Conservation (phyloP, 2,329 filamentous ascomycete genomes). For the Lojkania enalia region DNA sequence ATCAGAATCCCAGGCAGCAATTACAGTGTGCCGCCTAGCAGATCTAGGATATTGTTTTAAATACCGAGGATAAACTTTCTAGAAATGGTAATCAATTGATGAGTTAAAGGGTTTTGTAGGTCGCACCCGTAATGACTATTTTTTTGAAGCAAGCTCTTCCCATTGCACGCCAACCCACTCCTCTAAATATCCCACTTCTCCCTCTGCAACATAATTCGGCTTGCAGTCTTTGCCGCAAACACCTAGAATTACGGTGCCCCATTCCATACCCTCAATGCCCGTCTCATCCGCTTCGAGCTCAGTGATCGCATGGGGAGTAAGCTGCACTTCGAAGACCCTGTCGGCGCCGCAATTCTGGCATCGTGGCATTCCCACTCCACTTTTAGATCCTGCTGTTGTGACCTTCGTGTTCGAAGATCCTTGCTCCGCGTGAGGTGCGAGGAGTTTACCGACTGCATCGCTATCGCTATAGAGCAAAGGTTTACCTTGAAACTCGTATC, state of each 20-base stretch:
- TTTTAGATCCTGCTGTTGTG: slow-evolving; percentile 27
- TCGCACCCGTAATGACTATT: too few relatives aligned
- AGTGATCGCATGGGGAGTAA: slow-evolving; percentile 87
- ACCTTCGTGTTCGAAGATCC: slow-evolving; percentile 32
- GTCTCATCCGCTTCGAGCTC: slow-evolving; percentile 78
- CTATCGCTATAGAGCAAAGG: slow-evolving; percentile 76
- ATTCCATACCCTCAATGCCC: slow-evolving; percentile 85
- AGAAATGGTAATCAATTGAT: too few relatives aligned
- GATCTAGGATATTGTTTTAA: too few relatives aligned
- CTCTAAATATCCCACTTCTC: slow-evolving; percentile 77
- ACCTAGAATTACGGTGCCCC: slow-evolving; percentile 88
- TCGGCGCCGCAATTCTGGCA: slow-evolving; percentile 75
- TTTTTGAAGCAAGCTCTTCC: slow-evolving; percentile 67
- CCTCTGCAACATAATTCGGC: slow-evolving; percentile 60
- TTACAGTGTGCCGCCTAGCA: too few relatives aligned
- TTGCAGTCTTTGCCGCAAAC: slow-evolving; percentile 82
- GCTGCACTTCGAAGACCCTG: slow-evolving; percentile 87
- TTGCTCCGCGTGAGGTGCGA: slow-evolving; percentile 49
- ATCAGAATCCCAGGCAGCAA: too few relatives aligned
- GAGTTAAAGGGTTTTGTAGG: too few relatives aligned
- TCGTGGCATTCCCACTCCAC: slow-evolving; percentile 62
- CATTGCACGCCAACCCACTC: slow-evolving; percentile 99
- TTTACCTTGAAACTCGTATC: slow-evolving; percentile 54
- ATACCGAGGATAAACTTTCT: too few relatives aligned
- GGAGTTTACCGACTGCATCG: slow-evolving; percentile 71